Evolutionary conservation across 169 alveolate genomes (phyloP), one percentile per base, ranked within the genome.

Genomic region (Plasmodium billcollinsi): DNA sequence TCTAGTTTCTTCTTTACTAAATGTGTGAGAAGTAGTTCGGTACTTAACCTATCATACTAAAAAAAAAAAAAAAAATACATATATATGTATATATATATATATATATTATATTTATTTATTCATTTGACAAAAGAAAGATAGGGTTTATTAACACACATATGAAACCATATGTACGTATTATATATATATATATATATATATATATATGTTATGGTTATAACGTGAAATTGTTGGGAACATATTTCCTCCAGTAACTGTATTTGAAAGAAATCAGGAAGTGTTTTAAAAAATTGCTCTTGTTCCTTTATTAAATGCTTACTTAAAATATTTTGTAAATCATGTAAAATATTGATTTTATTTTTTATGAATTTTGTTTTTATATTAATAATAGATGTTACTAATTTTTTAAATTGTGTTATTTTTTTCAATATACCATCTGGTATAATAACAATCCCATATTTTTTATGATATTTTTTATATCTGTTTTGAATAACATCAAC

Each of bases 391-490:
- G 96, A 97, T n/a, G 89, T 74, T 73, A 98, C 97, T 54, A 97
- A 91, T 21, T 91, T 95, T 33, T 97, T 96, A 56, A 97, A 93
- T 83, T 97, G 99, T 2, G 97, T 98, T 39, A 96, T 94, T 83
- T 97, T 96, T 72, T 97, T 99, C 50, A 98, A 94, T 24, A 98
- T 90, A 11, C 99, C 99, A 91, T 98, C 99, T 2, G 99, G 99
- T 49, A 97, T 93, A 11, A 98, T 89, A 43, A 97, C 91, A 21
- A 97, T 97, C 33, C 99, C 99, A 58, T 96, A 97, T 92, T 95
- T 96, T 92, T 96, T 93, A 6, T 96, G 95, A 47, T 74, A 67
- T 74, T 75, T 73, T 89, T 94, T 73, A 7, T 66, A 78, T 67
- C 99, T 93, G 1, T 90, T 94, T 65, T 94, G 94, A 20, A 98